These are phyloP conservation scores for Dryas drummondii DNA, from an alignment of 306 rosid species.

Conservation along the genomic window DNA sequence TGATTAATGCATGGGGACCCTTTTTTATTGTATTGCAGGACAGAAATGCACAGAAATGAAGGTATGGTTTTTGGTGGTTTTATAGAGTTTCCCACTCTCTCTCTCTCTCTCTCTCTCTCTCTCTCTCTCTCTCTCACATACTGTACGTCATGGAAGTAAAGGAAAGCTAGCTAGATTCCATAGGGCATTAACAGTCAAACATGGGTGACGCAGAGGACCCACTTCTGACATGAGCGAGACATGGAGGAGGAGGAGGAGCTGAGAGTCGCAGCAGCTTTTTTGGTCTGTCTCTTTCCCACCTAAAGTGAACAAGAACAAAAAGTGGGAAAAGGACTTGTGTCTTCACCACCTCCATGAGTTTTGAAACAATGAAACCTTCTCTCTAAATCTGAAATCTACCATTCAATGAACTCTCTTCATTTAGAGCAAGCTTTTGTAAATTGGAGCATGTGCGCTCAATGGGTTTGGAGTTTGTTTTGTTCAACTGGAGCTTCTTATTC, in stretches of 20 bases:
- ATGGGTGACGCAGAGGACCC: constrained; percentile 36
- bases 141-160: neutral
- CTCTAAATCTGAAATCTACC: constrained; percentile 4
- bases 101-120: too few species aligned
- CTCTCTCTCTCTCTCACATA: neutral
- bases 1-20: too few species aligned
- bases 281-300: constrained; percentile 49
- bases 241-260: constrained; percentile 19
- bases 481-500: neutral
- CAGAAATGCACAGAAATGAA: neutral
- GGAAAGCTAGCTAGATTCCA: constrained; percentile 24
- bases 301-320: constrained; percentile 14
- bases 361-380: constrained; percentile 1
- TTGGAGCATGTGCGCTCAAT: neutral
- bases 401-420: constrained; percentile 15
- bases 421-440: neutral
- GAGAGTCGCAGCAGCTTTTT: constrained; percentile 41
- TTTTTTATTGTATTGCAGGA: too few species aligned
- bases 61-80: neutral
- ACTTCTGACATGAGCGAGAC: constrained; percentile 39
- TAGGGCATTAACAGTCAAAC: constrained; percentile 41
- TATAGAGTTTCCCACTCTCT: neutral
- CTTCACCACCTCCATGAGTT: constrained; percentile 29
- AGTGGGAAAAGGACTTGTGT: constrained; percentile 26
- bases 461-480: neutral